Evolutionary conservation across 2,329 filamentous ascomycete species (phyloP), one percentile per base, ranked within the genome.

Genomic region (Microsporum canis): DNA sequence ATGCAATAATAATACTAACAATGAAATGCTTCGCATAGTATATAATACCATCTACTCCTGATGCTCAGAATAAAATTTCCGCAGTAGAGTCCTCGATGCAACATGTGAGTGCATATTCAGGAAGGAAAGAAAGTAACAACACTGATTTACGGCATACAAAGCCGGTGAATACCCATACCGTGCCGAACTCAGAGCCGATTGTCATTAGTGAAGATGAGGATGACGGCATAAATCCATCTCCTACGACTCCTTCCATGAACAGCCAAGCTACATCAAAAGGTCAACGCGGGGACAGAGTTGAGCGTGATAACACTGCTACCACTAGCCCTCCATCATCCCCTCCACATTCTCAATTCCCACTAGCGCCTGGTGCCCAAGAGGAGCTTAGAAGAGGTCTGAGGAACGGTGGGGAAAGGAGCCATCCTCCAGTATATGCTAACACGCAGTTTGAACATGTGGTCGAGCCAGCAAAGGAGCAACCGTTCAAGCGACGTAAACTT

Each of bases 401-500:
- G 5, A 12, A 33, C 23, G 33, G 55, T 2, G 31, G 33, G 5
- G 38, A 31, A 53, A 31, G 29, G 3, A n/a, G 8, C 31, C 29
- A 31, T 10, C 14, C 49, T 33, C 49, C 29, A 7, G 27, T 53
- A 12, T 31, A n/a, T n/a, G 5, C 55, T 23, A 23, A 33, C 3
- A n/a, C 55, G 38, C 55, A 38, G 10, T 5, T 41, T 38, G 34
- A 8, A 27, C 39, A 14, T 33, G 33, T n/a, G n/a, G 33, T 23
- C 23, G 10, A 38, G 23, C n/a, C 34, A 2, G 17, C 8, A 17
- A 57, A 57, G 34, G 17, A 38, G 34, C 39, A 34, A 27, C 57
- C 38, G 14, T 47, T 34, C 8, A 71, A 70, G 62, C 66, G 63
- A 39, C 68, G 69, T 59, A 72, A 71, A 60, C 68, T 71, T 34